Conservation (phyloP, 2,329 filamentous ascomycete species). For the Diaporthe velutina region DNA sequence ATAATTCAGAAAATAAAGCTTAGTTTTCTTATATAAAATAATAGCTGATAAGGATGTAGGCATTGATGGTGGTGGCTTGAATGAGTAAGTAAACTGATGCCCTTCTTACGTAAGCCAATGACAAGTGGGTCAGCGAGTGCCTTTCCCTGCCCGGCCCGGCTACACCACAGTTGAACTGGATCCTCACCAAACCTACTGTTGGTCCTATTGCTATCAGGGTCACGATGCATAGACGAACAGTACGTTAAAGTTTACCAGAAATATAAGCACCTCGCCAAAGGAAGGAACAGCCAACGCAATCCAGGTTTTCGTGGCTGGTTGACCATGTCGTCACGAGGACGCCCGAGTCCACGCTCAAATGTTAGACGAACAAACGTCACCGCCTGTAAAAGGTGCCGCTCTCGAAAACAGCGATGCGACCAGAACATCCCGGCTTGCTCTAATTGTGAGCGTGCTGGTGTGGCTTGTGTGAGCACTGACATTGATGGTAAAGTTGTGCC, state of each 20-base stretch:
- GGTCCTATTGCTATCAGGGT: not conserved
- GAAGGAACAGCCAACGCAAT: not conserved
- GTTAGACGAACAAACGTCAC: slow-evolving; percentile 41
- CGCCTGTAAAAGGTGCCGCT: slow-evolving; percentile 40
- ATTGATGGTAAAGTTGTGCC: not conserved
- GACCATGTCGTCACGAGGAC: not conserved
- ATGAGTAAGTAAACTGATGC: too few species aligned
- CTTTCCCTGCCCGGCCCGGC: not conserved
- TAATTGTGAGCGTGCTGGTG: slow-evolving; percentile 37
- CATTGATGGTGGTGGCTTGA: too few species aligned
- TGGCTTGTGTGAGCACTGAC: slow-evolving; percentile 37
- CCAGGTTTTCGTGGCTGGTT: not conserved
- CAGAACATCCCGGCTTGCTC: slow-evolving; percentile 40
- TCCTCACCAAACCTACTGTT: not conserved
- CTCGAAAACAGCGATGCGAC: slow-evolving; percentile 41
- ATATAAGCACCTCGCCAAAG: not conserved
- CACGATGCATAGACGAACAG: not conserved
- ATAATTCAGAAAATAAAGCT: too few species aligned
- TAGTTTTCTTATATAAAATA: too few species aligned
- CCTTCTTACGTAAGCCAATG: not conserved
- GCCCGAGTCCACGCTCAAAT: slow-evolving; percentile 16
- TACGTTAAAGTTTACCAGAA: not conserved
- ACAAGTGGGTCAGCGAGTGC: not conserved
- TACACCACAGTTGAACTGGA: not conserved
- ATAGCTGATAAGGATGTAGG: too few species aligned